phyloP scores from a whole-genome alignment of 2,329 filamentous ascomycete genomes.

The Zymoseptoria brevis region DNA sequence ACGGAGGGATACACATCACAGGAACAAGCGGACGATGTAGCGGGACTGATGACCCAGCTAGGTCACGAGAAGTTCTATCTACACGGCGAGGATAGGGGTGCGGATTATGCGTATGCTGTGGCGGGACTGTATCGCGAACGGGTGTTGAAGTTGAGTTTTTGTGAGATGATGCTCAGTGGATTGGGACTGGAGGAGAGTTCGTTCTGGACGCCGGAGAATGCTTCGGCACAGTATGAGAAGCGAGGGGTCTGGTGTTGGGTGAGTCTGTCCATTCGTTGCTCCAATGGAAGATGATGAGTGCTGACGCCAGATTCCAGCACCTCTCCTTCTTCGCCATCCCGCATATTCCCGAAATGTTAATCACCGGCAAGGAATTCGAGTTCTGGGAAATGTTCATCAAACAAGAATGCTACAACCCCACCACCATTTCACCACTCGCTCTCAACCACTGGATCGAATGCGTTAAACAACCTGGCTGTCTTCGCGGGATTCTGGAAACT shows the following conservation, averaged over 20 bases:
- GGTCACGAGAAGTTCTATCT: conserved; percentile 29
- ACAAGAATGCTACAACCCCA: conserved; percentile 34
- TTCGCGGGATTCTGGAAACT: conserved; percentile 31
- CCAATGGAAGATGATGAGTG: not conserved
- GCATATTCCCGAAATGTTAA: conserved; percentile 34
- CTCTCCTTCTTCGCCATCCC: conserved; percentile 31
- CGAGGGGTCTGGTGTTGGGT: conserved; percentile 32
- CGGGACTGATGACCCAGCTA: conserved; percentile 30
- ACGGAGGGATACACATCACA: conserved; percentile 33
- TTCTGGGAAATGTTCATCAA: conserved; percentile 37
- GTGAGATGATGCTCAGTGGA: conserved; percentile 30
- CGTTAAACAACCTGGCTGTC: conserved; percentile 26
- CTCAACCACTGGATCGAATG: conserved; percentile 29
- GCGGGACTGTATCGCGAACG: conserved; percentile 27
- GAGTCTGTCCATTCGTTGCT: not conserved
- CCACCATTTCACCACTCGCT: conserved; percentile 28
- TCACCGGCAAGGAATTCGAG: conserved; percentile 32
- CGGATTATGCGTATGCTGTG: conserved; percentile 31
- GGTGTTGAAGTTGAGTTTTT: conserved; percentile 26
- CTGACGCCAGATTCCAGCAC: conserved; percentile 17
- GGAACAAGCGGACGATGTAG: conserved; percentile 31
- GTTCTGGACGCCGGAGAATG: conserved; percentile 28
- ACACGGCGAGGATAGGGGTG: conserved; percentile 31
- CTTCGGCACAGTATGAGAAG: conserved; percentile 26
- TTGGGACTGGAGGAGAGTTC: conserved; percentile 27